Conservation (phyloP, 2,329 filamentous ascomycete species). For the Neodidymelliopsis sp. region DNA sequence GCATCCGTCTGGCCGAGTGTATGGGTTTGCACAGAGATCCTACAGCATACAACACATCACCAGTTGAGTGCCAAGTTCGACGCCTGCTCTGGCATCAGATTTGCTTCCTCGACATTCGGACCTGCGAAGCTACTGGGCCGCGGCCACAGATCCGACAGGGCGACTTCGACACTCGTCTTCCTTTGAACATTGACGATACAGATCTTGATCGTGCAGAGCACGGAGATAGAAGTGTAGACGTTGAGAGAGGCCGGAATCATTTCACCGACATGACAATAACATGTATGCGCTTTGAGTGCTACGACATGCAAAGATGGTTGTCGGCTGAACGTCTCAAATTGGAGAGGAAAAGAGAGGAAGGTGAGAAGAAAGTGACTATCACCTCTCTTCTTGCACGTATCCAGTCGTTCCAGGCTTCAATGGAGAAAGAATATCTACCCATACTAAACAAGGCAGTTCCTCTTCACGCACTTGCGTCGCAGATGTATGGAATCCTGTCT, state of each 20-base stretch:
- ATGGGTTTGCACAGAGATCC: constrained; percentile 80
- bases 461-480: constrained; percentile 68
- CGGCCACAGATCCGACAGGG: constrained; percentile 74
- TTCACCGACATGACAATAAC: constrained; percentile 75
- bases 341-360: constrained; percentile 53
- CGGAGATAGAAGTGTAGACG: constrained; percentile 44
- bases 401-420: constrained; percentile 70
- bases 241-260: constrained; percentile 56
- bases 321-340: constrained; percentile 74
- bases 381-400: constrained; percentile 72
- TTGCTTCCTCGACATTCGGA: constrained; percentile 77
- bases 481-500: constrained; percentile 70
- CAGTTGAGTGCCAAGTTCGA: constrained; percentile 74
- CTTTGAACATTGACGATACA: constrained; percentile 73
- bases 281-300: constrained; percentile 74
- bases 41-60: constrained; percentile 68
- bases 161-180: constrained; percentile 77
- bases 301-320: constrained; percentile 74
- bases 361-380: constrained; percentile 48
- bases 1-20: constrained; percentile 76
- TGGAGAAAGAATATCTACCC: constrained; percentile 71
- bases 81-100: constrained; percentile 80
- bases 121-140: constrained; percentile 77
- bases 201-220: constrained; percentile 58
- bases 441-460: constrained; percentile 69